Base-by-base conservation (phyloP, 768 basidiomycete species). In the Hirschioporus abietinus region DNA sequence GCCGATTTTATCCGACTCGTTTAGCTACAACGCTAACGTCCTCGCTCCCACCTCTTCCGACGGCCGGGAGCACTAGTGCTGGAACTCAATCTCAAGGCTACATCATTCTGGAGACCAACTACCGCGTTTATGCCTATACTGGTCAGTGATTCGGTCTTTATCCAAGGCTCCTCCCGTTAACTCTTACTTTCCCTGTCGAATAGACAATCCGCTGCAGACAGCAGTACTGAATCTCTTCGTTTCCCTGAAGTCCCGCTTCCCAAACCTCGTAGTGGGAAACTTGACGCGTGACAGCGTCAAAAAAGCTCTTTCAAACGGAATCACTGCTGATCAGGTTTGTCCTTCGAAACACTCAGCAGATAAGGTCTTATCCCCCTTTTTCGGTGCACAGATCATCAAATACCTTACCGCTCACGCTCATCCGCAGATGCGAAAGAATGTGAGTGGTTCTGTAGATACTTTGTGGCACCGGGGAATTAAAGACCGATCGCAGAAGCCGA, bases 51-150 rank as follows among this genome's bases (percentile, higher is more conserved):
- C 88, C 89, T 7, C 81, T 93, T 73, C 90, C 90, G 68, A 87
- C 86, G 64, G 84, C 85, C 58, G 80, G 81, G 64, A 76, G 75
- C 66, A 81, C 86, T 12, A 83, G 83, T 34, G 81, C 82, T 62
- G 85, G 84, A 60, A 83, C 84, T 35, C 82, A 88, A 70, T 78
- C 82, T 73, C 88, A 96, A 76, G 94, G 96, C 17, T 99, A 97
- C 80, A 90, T 99, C 71, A 88, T 99, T 70, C 83, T 99, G 58
- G 97, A 99, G 80, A 99, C 97, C 23, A 99, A 99, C 80, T 99
- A 98, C 80, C 91, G 95, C 70, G 80, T 99, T 69, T 99, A 99
- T 75, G 97, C 97, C 5, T 99, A 99, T 77, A 99, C 97, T 36
- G 91, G 95, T 95, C 76, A 64, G 79, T 66, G 34, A 52, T 65